phyloP scores from a whole-genome alignment of 1,139 yeast genomes.

The Sugiyamaella sp. region DNA sequence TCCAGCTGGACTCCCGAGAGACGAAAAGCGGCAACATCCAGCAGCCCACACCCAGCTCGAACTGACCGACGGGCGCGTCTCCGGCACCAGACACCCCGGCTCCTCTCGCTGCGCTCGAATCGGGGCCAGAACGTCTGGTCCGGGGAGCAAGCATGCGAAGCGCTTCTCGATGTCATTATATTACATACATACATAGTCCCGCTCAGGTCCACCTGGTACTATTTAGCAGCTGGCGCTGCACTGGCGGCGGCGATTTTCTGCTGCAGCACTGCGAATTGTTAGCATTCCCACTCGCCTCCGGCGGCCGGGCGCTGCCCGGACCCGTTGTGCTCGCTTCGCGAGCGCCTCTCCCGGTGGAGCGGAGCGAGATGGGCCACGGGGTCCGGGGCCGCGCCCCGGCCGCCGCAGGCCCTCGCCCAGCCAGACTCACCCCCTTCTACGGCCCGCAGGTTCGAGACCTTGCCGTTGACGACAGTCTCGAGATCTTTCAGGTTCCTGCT shows the following conservation, averaged over 20 bases:
- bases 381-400: background rate
- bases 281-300: background rate
- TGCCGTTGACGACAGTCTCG: slow-evolving; percentile 60
- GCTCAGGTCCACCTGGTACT: background rate
- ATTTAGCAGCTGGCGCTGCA: background rate
- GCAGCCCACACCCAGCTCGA: background rate
- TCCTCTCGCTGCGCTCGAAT: too few relatives aligned
- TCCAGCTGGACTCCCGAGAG: slow-evolving; percentile 66
- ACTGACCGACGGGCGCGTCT: too few relatives aligned
- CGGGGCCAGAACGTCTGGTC: too few relatives aligned
- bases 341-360: too few relatives aligned
- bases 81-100: too few relatives aligned
- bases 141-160: too few relatives aligned
- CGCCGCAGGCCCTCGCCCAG: background rate
- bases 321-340: background rate
- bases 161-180: too few relatives aligned
- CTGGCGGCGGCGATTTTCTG: slow-evolving; percentile 16
- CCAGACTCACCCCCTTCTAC: slow-evolving; percentile 35
- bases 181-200: background rate
- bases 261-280: slow-evolving; percentile 14
- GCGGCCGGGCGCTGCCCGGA: background rate
- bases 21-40: slow-evolving; percentile 1
- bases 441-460: slow-evolving; percentile 38
- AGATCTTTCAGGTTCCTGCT: slow-evolving; percentile 73
- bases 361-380: too few relatives aligned